phyloP scores from a whole-genome alignment of 768 basidiomycete species.

The Trichaptum fuscoviolaceum region DNA sequence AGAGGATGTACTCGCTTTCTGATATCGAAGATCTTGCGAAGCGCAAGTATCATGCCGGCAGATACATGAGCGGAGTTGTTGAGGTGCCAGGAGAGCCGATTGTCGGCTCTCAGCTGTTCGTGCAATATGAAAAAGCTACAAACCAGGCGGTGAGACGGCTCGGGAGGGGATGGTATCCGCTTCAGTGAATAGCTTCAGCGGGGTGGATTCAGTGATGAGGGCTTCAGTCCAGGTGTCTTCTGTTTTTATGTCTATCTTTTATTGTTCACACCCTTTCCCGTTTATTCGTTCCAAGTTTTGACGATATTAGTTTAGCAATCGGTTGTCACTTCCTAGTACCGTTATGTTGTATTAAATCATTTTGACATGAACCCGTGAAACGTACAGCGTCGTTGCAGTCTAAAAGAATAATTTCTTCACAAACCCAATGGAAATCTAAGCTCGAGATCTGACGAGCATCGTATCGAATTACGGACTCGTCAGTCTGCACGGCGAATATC shows the following conservation, averaged over 20 bases:
- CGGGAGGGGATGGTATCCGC: too few species aligned
- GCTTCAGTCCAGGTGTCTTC: too few species aligned
- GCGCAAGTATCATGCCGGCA: not conserved
- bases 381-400: not conserved
- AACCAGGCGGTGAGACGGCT: too few species aligned
- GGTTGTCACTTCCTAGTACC: not conserved
- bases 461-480: not conserved
- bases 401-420: not conserved
- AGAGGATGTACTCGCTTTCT: not conserved
- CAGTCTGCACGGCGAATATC: constrained; percentile 11
- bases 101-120: too few species aligned
- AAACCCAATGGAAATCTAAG: not conserved
- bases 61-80: too few species aligned
- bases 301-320: not conserved
- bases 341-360: not conserved
- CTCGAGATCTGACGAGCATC: not conserved
- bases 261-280: too few species aligned
- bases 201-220: too few species aligned
- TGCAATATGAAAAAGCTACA: too few species aligned
- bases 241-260: too few species aligned
- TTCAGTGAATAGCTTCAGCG: too few species aligned
- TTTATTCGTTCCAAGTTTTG: not conserved
- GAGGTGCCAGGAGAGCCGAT: too few species aligned
- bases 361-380: not conserved
- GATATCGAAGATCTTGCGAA: not conserved